A percentile compares a stretch with the other conserved stretches of the same genome.
Evolutionary conservation across 75 land plant species (phyloP).

Genomic region (Pinus taeda): DNA sequence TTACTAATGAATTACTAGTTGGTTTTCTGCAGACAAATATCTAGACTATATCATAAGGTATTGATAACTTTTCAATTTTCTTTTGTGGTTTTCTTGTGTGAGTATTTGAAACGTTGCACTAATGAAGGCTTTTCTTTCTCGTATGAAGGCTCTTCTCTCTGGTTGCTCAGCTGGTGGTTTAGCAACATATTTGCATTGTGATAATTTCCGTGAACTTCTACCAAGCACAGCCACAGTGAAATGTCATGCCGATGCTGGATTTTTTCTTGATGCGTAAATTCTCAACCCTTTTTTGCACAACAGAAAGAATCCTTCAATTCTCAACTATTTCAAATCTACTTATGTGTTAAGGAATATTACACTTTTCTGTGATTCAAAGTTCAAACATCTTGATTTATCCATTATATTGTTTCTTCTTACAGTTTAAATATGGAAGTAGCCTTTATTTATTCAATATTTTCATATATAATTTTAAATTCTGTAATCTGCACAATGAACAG

Average conservation of each 20-base stretch:
- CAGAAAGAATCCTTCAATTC: neutral
- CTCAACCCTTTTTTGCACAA: neutral
- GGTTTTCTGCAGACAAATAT: too few species aligned
- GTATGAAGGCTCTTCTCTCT: conserved; percentile 73
- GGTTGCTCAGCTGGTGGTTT: conserved; percentile 95
- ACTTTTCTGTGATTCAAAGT: neutral
- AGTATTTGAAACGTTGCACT: neutral
- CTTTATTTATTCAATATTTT: neutral
- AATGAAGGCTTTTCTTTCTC: neutral
- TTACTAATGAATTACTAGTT: too few species aligned
- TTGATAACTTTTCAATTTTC: neutral
- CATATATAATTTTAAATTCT: neutral
- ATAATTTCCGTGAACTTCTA: conserved; percentile 43
- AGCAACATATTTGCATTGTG: conserved; percentile 71
- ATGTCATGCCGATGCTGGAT: conserved; percentile 77
- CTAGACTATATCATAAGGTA: neutral
- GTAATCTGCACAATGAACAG: conserved; percentile 2
- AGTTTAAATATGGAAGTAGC: too few species aligned
- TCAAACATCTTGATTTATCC: neutral
- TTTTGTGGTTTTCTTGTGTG: neutral
- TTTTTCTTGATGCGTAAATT: conserved; percentile 60
- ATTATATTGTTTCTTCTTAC: neutral
- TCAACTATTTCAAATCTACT: neutral
- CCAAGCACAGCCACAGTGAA: conserved; percentile 50
- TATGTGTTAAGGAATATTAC: neutral